A percentile compares a stretch with the other conserved stretches of the same genome.
phyloP scores from a whole-genome alignment of 2,329 filamentous ascomycete genomes.

The Colletotrichum orchidophilum region DNA sequence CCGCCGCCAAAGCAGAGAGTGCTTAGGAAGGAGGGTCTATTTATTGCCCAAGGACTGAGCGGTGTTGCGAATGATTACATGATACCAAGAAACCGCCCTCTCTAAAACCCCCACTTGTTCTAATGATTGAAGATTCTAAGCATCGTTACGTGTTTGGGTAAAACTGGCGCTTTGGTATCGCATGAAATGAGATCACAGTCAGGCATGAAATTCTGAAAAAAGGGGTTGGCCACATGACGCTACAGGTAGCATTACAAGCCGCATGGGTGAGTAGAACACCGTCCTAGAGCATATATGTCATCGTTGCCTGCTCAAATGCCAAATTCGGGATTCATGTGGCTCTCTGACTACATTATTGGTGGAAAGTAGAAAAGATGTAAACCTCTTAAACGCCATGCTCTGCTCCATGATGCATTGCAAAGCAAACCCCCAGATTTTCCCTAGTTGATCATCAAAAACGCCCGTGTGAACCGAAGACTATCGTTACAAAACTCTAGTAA shows the following conservation, averaged over 20 bases:
- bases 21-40: not conserved
- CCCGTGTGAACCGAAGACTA: not conserved
- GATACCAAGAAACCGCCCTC: conserved; percentile 29
- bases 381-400: conserved; percentile 11
- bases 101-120: not conserved
- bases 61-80: conserved; percentile 1
- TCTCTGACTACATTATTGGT: not conserved
- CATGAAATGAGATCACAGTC: not conserved
- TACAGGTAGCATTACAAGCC: not conserved
- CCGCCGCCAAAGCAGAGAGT: not conserved
- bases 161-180: not conserved
- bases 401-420: not conserved
- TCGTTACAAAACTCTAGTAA: conserved; percentile 56
- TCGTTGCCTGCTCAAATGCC: not conserved
- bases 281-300: not conserved
- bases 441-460: not conserved
- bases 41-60: not conserved
- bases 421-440: not conserved
- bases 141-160: not conserved
- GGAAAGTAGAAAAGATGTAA: not conserved
- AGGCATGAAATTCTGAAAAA: not conserved
- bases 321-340: not conserved
- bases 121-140: not conserved
- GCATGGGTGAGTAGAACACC: not conserved
- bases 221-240: not conserved